A percentile compares a stretch with the other conserved stretches of the same genome.
These are phyloP conservation scores for Taphrina deformans DNA, from an alignment of 1,139 yeast genomes.

Conservation along the genomic window DNA sequence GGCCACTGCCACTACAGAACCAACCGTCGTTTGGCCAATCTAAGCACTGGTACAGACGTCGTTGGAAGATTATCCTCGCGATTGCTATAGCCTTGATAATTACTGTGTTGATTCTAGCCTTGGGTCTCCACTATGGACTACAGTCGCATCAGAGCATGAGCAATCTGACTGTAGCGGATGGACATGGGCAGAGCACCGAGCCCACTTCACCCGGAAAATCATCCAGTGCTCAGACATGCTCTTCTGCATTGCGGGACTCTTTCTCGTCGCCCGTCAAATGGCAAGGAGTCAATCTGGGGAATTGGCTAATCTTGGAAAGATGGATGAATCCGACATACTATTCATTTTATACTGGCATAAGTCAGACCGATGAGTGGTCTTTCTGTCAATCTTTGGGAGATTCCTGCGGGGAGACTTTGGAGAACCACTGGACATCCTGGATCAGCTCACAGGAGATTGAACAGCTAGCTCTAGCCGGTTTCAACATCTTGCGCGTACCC, in stretches of 20 bases:
- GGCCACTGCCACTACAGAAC: background rate
- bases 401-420: conserved; percentile 49
- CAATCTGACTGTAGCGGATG: background rate
- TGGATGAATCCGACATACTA: conserved; percentile 82
- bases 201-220: background rate
- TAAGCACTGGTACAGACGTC: background rate
- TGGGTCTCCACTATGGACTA: background rate
- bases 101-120: background rate
- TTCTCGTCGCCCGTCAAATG: background rate
- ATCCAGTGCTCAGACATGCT: background rate
- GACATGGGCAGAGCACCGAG: background rate
- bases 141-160: background rate
- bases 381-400: conserved; percentile 58
- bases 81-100: background rate
- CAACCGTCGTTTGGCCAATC: too few relatives aligned
- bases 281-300: conserved; percentile 82
- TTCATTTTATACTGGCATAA: conserved; percentile 47
- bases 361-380: conserved; percentile 46
- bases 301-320: conserved; percentile 84
- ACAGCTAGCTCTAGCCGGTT: conserved; percentile 65
- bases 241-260: background rate
- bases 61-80: background rate
- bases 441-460: conserved; percentile 68
- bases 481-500: conserved; percentile 86
- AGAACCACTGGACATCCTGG: conserved; percentile 72